Conservation (phyloP, 169 alveolate species). For the Cryptosporidium parvum region DNA sequence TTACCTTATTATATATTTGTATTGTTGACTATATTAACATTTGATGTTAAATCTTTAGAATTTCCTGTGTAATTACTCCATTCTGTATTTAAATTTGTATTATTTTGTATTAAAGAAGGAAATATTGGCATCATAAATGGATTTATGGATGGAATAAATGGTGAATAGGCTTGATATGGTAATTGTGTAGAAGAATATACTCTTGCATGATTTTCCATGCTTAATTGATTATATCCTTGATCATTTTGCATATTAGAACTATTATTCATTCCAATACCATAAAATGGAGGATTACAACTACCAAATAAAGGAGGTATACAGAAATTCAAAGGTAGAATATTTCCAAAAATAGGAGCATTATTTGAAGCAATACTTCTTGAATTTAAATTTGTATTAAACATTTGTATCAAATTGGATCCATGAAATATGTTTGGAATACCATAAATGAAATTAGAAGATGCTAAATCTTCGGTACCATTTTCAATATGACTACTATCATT, state of each 20-base stretch:
- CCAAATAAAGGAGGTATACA: not conserved
- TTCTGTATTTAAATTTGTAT: not conserved
- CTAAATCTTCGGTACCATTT: not conserved
- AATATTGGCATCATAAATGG: not conserved
- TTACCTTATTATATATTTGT: not conserved
- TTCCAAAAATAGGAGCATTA: not conserved
- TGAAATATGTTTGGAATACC: not conserved
- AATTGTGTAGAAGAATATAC: not conserved
- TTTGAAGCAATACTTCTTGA: not conserved
- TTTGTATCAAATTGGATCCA: not conserved
- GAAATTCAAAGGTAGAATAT: slow-evolving; percentile 12
- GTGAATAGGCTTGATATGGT: not conserved
- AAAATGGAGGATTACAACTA: not conserved
- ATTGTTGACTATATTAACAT: not conserved
- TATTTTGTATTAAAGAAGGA: not conserved
- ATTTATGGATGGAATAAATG: not conserved
- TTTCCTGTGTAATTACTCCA: not conserved
- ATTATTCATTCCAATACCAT: slow-evolving; percentile 9
- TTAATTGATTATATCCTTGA: not conserved
- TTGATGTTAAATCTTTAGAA: no score
- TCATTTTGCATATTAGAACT: not conserved
- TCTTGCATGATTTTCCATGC: not conserved
- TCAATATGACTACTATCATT: not conserved
- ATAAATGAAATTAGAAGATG: not conserved
- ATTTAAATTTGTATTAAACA: not conserved